Evolutionary conservation across 768 basidiomycete genomes (phyloP).

Genomic region (Mrakia blollopis): DNA sequence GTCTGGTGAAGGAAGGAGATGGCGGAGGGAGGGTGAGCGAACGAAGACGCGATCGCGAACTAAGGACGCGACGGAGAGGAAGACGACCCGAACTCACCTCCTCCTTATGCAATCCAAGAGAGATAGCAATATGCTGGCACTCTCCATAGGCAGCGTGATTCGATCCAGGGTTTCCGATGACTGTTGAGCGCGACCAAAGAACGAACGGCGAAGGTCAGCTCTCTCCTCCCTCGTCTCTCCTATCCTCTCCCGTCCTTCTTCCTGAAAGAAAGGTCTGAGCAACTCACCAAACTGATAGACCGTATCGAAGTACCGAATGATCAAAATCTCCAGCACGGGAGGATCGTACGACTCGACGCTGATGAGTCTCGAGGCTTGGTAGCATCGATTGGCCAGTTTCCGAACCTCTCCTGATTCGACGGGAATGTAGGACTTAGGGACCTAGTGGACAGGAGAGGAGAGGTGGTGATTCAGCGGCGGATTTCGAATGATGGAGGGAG

Average conservation of each 20-base stretch:
- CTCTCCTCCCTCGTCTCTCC: too few relatives aligned
- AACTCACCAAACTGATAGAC: conserved; percentile 27
- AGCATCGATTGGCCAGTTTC: conserved; percentile 71
- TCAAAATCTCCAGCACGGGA: conserved; percentile 15
- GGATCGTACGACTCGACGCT: conserved; percentile 32
- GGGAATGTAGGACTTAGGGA: conserved; percentile 75
- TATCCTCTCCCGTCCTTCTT: too few relatives aligned
- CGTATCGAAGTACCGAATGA: conserved; percentile 25
- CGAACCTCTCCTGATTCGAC: conserved; percentile 70
- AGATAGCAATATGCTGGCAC: conserved; percentile 62
- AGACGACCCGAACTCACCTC: conserved; percentile 32
- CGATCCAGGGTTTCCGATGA: conserved; percentile 11
- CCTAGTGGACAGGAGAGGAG: background rate
- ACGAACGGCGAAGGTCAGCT: too few relatives aligned
- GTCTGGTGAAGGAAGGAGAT: conserved; percentile 48
- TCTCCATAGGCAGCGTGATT: conserved; percentile 41
- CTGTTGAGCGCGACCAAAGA: background rate
- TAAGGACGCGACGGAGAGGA: background rate
- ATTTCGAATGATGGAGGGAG: too few relatives aligned
- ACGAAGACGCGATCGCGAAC: background rate
- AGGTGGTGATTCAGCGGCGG: too few relatives aligned
- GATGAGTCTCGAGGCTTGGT: conserved; percentile 48
- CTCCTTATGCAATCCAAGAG: conserved; percentile 80
- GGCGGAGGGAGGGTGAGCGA: background rate
- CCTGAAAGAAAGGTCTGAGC: background rate